These are phyloP conservation scores for Hortiboletus campestris DNA, from an alignment of 768 basidiomycete species.

Conservation along the genomic window DNA sequence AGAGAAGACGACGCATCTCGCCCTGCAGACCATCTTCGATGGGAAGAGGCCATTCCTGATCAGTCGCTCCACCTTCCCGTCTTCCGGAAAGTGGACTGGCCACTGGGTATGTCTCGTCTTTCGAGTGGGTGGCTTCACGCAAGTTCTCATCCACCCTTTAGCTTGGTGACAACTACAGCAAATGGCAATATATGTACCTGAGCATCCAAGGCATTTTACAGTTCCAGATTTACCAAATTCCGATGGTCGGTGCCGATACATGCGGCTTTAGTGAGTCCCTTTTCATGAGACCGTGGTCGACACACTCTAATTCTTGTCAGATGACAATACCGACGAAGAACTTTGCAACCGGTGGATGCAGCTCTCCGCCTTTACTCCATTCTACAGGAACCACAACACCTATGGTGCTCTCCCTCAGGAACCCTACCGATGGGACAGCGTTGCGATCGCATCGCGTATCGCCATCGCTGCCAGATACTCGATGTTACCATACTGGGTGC, in stretches of 20 bases:
- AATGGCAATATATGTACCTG: conserved; percentile 69
- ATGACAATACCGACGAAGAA: conserved; percentile 72
- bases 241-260: conserved; percentile 80
- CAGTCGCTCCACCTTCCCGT: conserved; percentile 66
- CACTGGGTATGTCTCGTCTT: conserved; percentile 52
- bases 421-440: conserved; percentile 79
- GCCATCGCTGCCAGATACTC: conserved; percentile 72
- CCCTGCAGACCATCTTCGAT: conserved; percentile 50
- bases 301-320: conserved; percentile 10
- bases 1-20: conserved; percentile 61
- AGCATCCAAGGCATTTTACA: conserved; percentile 76
- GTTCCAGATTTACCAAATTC: conserved; percentile 82
- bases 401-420: conserved; percentile 71
- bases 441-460: conserved; percentile 67
- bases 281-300: not conserved
- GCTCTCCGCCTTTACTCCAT: conserved; percentile 78
- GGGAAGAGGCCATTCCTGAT: conserved; percentile 71
- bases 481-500: conserved; percentile 76
- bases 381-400: conserved; percentile 78
- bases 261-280: conserved; percentile 31
- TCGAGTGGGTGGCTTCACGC: not conserved
- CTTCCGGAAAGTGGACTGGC: conserved; percentile 66
- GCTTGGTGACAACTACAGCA: conserved; percentile 77
- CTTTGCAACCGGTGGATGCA: conserved; percentile 86
- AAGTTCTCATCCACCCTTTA: conserved; percentile 19